phyloP scores from a whole-genome alignment of 768 basidiomycete species.

The Serendipita sp. region DNA sequence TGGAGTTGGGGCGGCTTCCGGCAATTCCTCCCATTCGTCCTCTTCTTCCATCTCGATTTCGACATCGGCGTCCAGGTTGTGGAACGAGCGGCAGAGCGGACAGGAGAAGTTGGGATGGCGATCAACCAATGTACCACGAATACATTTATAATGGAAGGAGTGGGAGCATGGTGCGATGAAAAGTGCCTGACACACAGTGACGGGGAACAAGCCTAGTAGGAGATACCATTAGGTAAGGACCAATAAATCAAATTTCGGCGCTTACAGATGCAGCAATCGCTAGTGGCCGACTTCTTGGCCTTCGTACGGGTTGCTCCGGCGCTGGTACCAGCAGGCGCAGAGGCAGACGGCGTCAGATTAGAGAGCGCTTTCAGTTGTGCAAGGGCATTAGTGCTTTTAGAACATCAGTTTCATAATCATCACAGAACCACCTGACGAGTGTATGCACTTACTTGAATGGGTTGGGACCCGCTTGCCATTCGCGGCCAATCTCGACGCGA shows the following conservation, averaged over 20 bases:
- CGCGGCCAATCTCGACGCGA: constrained; percentile 71
- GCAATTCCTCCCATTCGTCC: constrained; percentile 4
- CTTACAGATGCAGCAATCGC: constrained; percentile 88
- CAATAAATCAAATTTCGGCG: constrained; percentile 10
- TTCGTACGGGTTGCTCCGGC: not conserved
- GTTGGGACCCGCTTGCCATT: constrained; percentile 81
- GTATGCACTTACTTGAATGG: constrained; percentile 62
- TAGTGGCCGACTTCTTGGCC: constrained; percentile 20
- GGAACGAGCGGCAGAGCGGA: constrained; percentile 87
- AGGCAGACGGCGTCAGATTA: constrained; percentile 16
- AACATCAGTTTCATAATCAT: constrained; percentile 5
- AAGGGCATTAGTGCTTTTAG: constrained; percentile 47
- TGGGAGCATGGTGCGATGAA: constrained; percentile 98
- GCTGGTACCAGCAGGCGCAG: constrained; percentile 2
- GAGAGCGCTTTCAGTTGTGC: constrained; percentile 68
- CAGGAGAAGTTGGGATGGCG: constrained; percentile 91
- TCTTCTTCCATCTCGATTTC: constrained; percentile 39
- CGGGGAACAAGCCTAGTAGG: constrained; percentile 50
- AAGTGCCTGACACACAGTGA: constrained; percentile 86
- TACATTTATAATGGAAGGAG: constrained; percentile 93
- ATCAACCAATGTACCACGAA: constrained; percentile 73
- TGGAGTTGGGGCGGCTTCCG: not conserved
- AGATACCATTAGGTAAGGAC: constrained; percentile 7
- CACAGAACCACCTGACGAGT: not conserved
- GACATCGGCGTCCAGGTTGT: constrained; percentile 90